These are phyloP conservation scores for Blastobotrys buckinghamii DNA, from an alignment of 1,139 yeast genomes.

Conservation along the genomic window DNA sequence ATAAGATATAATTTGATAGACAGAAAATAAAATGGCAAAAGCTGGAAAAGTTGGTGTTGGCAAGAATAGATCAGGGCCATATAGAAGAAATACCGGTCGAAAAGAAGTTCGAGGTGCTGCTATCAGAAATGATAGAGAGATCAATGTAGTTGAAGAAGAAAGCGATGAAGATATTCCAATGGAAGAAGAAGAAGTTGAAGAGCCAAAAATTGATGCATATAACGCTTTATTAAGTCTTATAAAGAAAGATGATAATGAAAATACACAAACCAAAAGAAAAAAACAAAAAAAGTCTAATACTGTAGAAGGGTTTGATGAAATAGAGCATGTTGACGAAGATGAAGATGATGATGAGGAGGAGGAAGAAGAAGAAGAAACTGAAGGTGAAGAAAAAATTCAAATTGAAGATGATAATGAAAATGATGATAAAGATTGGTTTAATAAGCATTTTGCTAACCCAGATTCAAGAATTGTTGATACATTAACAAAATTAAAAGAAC, in stretches of 20 bases:
- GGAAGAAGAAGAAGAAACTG: constrained; percentile 27
- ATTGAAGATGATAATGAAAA: constrained; percentile 38
- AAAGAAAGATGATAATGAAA: constrained; percentile 43
- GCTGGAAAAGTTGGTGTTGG: background rate
- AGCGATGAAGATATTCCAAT: constrained; percentile 12
- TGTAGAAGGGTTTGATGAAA: constrained; percentile 26
- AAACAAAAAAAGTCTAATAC: constrained; percentile 22
- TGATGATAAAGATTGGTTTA: constrained; percentile 53
- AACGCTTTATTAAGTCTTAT: constrained; percentile 70
- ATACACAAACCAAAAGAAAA: constrained; percentile 21
- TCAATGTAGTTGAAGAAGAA: constrained; percentile 16
- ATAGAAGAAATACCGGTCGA: constrained; percentile 5
- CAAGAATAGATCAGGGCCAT: constrained; percentile 1
- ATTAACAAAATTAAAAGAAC: background rate
- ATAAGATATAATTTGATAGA: background rate
- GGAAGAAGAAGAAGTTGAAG: constrained; percentile 25
- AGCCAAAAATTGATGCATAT: constrained; percentile 46
- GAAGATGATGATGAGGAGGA: constrained; percentile 28
- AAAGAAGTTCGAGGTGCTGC: constrained; percentile 6
- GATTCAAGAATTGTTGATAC: constrained; percentile 40
- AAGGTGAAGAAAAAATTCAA: constrained; percentile 28
- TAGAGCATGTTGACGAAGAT: constrained; percentile 28
- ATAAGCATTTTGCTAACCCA: constrained; percentile 60
- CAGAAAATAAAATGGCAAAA: constrained; percentile 1
- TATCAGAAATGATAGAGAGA: constrained; percentile 18